phyloP scores from a whole-genome alignment of 768 basidiomycete genomes.

The Rubroboletus pulcherrimus region DNA sequence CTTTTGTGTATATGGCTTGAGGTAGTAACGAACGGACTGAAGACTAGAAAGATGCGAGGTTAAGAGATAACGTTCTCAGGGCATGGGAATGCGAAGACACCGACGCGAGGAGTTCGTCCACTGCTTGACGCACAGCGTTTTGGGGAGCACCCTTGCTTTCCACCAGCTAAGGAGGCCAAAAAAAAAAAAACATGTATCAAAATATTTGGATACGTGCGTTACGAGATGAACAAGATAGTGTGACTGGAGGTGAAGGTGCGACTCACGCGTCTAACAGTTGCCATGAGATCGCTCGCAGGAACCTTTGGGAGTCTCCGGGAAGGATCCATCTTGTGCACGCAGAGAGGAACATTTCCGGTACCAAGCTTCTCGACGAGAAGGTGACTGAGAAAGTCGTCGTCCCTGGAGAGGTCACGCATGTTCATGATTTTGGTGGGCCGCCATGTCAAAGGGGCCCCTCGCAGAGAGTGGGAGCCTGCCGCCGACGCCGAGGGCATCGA shows the following conservation, averaged over 20 bases:
- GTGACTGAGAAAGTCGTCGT: constrained; percentile 89
- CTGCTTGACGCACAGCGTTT: constrained; percentile 63
- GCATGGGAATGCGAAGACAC: constrained; percentile 32
- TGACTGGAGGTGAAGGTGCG: constrained; percentile 18
- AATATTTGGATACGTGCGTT: constrained; percentile 17
- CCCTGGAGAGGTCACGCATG: constrained; percentile 83
- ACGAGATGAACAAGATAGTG: constrained; percentile 28
- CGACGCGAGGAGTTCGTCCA: constrained; percentile 75
- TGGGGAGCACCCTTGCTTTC: constrained; percentile 50
- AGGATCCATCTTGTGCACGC: constrained; percentile 89
- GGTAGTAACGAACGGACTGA: constrained; percentile 70
- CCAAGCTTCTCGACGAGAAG: constrained; percentile 87
- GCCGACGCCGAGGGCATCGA: constrained; percentile 33
- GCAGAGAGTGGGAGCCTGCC: constrained; percentile 22
- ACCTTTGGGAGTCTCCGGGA: constrained; percentile 75
- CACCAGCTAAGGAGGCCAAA: constrained; percentile 47
- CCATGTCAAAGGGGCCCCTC: constrained; percentile 47
- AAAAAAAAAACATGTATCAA: constrained; percentile 19
- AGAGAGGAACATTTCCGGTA: constrained; percentile 71
- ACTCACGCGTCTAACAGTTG: constrained; percentile 74
- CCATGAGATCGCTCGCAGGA: constrained; percentile 61
- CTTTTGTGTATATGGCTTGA: constrained; percentile 70
- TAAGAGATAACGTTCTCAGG: constrained; percentile 16
- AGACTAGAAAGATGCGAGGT: constrained; percentile 44
- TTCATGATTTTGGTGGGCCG: constrained; percentile 87